Conservation (phyloP, 352 stramenopile genomes). For the Globisporangium recalcitrans region DNA sequence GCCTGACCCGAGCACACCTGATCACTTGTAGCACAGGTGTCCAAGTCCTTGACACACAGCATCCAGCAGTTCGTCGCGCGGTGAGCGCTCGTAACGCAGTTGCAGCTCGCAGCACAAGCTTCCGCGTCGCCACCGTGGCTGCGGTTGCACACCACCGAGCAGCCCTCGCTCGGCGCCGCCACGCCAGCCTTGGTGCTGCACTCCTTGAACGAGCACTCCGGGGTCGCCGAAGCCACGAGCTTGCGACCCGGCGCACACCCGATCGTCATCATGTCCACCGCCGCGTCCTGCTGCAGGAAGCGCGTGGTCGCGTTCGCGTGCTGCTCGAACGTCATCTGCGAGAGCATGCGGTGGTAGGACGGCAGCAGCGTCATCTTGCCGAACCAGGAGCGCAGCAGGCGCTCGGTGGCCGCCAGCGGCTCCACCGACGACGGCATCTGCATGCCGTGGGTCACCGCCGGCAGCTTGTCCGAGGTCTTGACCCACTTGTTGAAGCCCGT, state of each 20-base stretch:
- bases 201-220: conserved; percentile 24
- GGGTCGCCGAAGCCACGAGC: conserved; percentile 28
- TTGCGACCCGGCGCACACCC: conserved; percentile 36
- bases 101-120: conserved; percentile 23
- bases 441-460: conserved; percentile 55
- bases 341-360: conserved; percentile 47
- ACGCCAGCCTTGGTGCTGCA: conserved; percentile 28
- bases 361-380: conserved; percentile 62
- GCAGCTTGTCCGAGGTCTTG: conserved; percentile 33
- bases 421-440: conserved; percentile 37
- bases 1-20: conserved; percentile 39
- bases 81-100: conserved; percentile 22
- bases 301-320: conserved; percentile 31
- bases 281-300: conserved; percentile 24
- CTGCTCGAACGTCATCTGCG: conserved; percentile 39
- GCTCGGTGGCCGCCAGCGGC: conserved; percentile 20
- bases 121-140: conserved; percentile 22
- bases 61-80: conserved; percentile 43
- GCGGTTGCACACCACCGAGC: conserved; percentile 36
- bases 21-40: conserved; percentile 21
- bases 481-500: conserved; percentile 55
- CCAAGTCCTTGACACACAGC: conserved; percentile 43
- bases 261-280: conserved; percentile 27
- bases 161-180: conserved; percentile 24
- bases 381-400: conserved; percentile 45